A percentile compares a stretch with the other conserved stretches of the same genome.
phyloP scores from a whole-genome alignment of 2,329 filamentous ascomycete genomes.

The Rhinocladiella similis region DNA sequence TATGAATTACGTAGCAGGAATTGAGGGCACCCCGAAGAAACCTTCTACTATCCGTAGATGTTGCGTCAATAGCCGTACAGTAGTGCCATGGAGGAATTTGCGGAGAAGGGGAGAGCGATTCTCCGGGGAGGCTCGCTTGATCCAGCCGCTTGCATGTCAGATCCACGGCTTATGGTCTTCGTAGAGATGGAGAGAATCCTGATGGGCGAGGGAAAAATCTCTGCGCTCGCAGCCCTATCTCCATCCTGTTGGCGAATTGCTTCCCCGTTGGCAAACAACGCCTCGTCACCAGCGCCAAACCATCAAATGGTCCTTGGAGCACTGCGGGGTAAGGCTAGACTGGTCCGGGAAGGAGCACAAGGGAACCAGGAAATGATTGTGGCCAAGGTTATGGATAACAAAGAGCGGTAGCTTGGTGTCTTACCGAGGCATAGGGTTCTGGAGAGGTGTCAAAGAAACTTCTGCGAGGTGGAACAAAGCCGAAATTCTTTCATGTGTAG shows the following conservation, averaged over 20 bases:
- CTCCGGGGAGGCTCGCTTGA: not conserved
- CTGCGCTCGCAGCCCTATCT: too few relatives aligned
- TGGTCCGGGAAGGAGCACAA: constrained; percentile 12
- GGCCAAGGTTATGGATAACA: not conserved
- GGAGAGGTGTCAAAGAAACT: too few relatives aligned
- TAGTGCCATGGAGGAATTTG: not conserved
- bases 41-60: not conserved
- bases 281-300: too few relatives aligned
- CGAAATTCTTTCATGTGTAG: too few relatives aligned
- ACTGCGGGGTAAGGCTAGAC: constrained; percentile 27
- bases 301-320: constrained; percentile 1
- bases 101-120: constrained; percentile 9
- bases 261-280: too few relatives aligned
- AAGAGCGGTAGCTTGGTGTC: too few relatives aligned
- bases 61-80: not conserved
- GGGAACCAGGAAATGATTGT: not conserved
- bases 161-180: too few relatives aligned
- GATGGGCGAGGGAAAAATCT: not conserved
- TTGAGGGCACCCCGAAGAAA: not conserved
- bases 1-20: constrained; percentile 22
- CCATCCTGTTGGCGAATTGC: too few relatives aligned
- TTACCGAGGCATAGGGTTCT: too few relatives aligned
- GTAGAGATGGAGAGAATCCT: not conserved
- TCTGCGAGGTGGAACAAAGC: too few relatives aligned
- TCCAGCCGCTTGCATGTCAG: too few relatives aligned